Base-by-base conservation (phyloP, 768 basidiomycete genomes). In the Hericium alpestre region DNA sequence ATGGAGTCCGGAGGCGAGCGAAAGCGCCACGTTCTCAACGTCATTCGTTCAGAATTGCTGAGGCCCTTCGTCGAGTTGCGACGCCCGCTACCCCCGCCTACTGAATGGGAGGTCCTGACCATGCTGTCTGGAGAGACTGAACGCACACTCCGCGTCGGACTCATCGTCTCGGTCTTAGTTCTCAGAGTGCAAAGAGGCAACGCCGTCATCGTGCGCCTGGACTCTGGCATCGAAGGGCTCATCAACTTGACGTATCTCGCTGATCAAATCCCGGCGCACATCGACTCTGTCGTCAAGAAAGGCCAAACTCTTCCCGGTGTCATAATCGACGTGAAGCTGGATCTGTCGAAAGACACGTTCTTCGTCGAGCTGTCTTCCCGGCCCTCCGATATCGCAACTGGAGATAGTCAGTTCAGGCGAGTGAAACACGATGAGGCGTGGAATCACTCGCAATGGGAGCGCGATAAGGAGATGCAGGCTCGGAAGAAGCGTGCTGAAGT, bases 41-140 rank as follows among this genome's bases (percentile, higher is more conserved):
- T 90, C 59, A 96, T 98, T 66, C 86, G 88, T 39, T 80, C 83
- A 54, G 96, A 99, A 68, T 73, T 98, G 11, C 73, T 91, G 53
- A 71, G 73, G 18, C 92, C 94, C 3, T 96, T 87, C 65, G 75
- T 80, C 22, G 96, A 99, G 66, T 72, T 76, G 58, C 82, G 96
- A 51, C 68, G 71, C 0, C 68, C 74, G 39, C 96, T 93, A 76
- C 70, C 71, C 6, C 64, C 77, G 15, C 87, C 93, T 6, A 70
- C 70, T 11, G 74, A 82, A 9, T 87, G 86, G 86, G 89, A 96
- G 56, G 80, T 95, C 25, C 73, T 97, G 64, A 92, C 90, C 1
- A 97, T 96, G 94, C 81, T 98, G 53, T 93, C 91, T 40, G 93
- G 94, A 27, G 96, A 98, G 74, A 93, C 93, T 5, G 69, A 72